A percentile compares a stretch with the other conserved stretches of the same genome.
These are phyloP conservation scores for Nitzschia inconspicua DNA, from an alignment of 108 stramenopile genomes.

Conservation along the genomic window DNA sequence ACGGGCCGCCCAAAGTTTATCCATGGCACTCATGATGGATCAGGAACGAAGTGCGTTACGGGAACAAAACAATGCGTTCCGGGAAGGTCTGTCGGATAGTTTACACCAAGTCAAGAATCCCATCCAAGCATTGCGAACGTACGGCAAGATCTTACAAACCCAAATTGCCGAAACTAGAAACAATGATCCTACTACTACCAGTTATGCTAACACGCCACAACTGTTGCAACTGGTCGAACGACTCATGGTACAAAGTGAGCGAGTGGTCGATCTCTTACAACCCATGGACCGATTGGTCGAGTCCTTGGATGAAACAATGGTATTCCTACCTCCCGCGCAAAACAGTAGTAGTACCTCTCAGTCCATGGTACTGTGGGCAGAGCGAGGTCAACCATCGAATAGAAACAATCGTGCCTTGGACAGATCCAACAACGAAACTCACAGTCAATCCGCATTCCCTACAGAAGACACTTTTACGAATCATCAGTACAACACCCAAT, in stretches of 20 bases:
- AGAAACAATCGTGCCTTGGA: background rate
- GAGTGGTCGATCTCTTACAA: conserved; percentile 67
- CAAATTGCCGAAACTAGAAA: conserved; percentile 48
- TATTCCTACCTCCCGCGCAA: conserved; percentile 18
- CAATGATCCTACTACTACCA: too few species aligned
- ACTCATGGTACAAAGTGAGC: conserved; percentile 79
- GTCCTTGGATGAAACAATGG: conserved; percentile 15
- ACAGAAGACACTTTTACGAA: background rate
- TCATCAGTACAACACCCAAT: background rate
- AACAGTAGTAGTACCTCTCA: conserved; percentile 1
- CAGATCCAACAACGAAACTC: background rate
- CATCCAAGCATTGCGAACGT: conserved; percentile 79
- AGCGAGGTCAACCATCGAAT: background rate
- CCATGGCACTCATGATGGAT: conserved; percentile 82
- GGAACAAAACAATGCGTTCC: conserved; percentile 46
- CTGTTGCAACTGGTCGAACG: conserved; percentile 62
- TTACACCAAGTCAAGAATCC: conserved; percentile 91
- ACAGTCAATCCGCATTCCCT: background rate
- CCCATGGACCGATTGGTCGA: conserved; percentile 75
- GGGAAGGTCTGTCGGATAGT: conserved; percentile 60
- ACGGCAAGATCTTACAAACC: conserved; percentile 75
- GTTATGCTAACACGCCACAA: conserved; percentile 28
- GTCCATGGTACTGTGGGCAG: conserved; percentile 11
- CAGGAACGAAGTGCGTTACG: conserved; percentile 48
- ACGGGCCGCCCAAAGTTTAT: conserved; percentile 68